These are phyloP conservation scores for Hawksworthiomyces lignivorus DNA, from an alignment of 2,329 filamentous ascomycete genomes.

Conservation along the genomic window DNA sequence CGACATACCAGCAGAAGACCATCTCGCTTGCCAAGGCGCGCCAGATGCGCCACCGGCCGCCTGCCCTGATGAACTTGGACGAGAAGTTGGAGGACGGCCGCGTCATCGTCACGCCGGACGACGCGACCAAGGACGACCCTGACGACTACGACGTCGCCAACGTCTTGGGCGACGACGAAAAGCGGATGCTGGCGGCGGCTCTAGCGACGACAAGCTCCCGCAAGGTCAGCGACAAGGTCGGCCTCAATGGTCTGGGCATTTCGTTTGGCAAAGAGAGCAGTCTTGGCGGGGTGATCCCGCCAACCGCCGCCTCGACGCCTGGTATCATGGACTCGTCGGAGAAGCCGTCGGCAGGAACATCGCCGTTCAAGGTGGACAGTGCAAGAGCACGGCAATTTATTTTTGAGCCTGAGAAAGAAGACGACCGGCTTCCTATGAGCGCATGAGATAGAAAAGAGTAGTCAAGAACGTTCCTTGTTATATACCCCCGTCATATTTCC, in stretches of 20 bases:
- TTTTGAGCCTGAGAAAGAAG: slow-evolving; percentile 25
- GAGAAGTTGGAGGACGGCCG: slow-evolving; percentile 28
- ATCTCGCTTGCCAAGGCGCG: slow-evolving; percentile 86
- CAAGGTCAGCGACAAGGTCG: slow-evolving; percentile 10
- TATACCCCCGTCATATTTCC: slow-evolving; percentile 13
- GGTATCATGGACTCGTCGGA: not conserved
- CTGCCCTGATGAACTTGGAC: slow-evolving; percentile 71
- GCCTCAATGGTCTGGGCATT: slow-evolving; percentile 28
- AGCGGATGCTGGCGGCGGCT: slow-evolving; percentile 14
- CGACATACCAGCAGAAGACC: slow-evolving; percentile 94
- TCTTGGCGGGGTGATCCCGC: too few relatives aligned
- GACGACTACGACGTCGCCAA: slow-evolving; percentile 11
- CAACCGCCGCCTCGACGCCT: not conserved
- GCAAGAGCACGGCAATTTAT: slow-evolving; percentile 22
- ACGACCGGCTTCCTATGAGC: slow-evolving; percentile 20
- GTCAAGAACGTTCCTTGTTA: slow-evolving; percentile 5
- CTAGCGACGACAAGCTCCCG: slow-evolving; percentile 16
- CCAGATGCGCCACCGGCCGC: slow-evolving; percentile 80
- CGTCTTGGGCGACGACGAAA: slow-evolving; percentile 15
- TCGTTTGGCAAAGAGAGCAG: slow-evolving; percentile 32
- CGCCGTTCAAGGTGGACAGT: slow-evolving; percentile 25
- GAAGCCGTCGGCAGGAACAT: slow-evolving; percentile 2
- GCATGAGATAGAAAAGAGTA: too few relatives aligned
- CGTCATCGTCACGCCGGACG: slow-evolving; percentile 2
- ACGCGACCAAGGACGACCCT: slow-evolving; percentile 17